Evolutionary conservation across 2,329 filamentous ascomycete species (phyloP), one percentile per base, ranked within the genome.

Genomic region (Nakataea oryzae): DNA sequence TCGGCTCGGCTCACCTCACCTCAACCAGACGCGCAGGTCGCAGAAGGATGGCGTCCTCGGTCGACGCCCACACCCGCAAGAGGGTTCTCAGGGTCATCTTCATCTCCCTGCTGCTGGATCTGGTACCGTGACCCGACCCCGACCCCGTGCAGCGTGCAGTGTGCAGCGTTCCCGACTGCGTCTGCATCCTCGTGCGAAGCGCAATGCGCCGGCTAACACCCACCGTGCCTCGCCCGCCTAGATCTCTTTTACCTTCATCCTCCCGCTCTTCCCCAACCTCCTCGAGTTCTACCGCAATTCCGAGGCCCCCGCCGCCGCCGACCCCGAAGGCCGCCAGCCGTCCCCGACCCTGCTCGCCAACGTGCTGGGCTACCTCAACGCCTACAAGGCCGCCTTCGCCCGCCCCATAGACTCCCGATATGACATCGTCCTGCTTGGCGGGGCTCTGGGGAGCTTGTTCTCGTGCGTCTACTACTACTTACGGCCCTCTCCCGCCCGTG

Each of bases 201-300:
- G 41, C 41, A 50, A 50, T n/a, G 41, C 17, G 17, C 17, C 21
- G 28, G 4, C 24, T 50, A 62, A 60, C 62, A 67, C 57, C 63
- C 62, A 57, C 24, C 14, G 24, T 13, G 28, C 54, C 17, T 12
- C 7, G 26, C 54, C 14, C 27, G 57, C 32, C 34, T 66, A 97
- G 93, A 91, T 97, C 70, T 97, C 93, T 62, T 99, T 99, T 74
- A 99, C 95, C 32, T 97, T 99, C 73, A 97, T 97, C 72, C 87
- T 99, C 11, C 95, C 95, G 0, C 85, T 99, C 47, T 99, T 97
- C 73, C 95, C 93, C 9, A 93, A 92, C 63, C 88, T 99, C 57
- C 88, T 97, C 75, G 89, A 96, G 70, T 97, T 97, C 83, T 99
- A 97, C 79, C 90, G 91, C 76, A 87, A 91, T 72, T 86, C 87